phyloP scores from a whole-genome alignment of 2,329 filamentous ascomycete genomes.

The Albophoma yamanashiensis region DNA sequence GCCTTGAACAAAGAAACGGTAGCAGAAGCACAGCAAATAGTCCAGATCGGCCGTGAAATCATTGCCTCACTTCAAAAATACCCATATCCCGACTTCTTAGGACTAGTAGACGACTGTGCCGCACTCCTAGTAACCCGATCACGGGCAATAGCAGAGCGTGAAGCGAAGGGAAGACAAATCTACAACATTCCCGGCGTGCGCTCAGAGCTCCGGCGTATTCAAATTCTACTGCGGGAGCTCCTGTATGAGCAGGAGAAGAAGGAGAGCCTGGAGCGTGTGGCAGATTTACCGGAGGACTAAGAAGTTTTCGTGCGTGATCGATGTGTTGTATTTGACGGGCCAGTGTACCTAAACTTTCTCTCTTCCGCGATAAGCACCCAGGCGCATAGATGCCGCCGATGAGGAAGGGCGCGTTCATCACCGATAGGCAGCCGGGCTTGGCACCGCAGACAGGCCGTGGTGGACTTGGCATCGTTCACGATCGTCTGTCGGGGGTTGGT shows the following conservation, averaged over 20 bases:
- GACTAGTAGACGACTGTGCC: not conserved
- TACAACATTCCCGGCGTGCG: not conserved
- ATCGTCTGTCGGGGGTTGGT: no score
- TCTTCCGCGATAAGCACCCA: no score
- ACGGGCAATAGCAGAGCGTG: not conserved
- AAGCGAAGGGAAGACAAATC: not conserved
- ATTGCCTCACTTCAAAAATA: not conserved
- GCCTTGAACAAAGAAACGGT: not conserved
- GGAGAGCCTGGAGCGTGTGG: not conserved
- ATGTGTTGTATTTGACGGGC: no score
- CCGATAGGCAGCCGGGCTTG: no score
- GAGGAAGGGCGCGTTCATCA: no score
- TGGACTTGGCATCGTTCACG: no score
- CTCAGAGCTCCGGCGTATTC: not conserved
- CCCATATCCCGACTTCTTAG: not conserved
- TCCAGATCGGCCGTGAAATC: not conserved
- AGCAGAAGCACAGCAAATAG: not conserved
- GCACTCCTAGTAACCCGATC: not conserved
- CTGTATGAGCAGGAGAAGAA: not conserved
- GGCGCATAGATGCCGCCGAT: no score
- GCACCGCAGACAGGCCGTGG: no score
- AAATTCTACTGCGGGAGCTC: not conserved
- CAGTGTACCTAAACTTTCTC: no score
- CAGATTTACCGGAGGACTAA: no score
- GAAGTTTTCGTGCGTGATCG: no score